Evolutionary conservation across 23 red algal species (phyloP).

Genomic region (Pyropia haitanensis): DNA sequence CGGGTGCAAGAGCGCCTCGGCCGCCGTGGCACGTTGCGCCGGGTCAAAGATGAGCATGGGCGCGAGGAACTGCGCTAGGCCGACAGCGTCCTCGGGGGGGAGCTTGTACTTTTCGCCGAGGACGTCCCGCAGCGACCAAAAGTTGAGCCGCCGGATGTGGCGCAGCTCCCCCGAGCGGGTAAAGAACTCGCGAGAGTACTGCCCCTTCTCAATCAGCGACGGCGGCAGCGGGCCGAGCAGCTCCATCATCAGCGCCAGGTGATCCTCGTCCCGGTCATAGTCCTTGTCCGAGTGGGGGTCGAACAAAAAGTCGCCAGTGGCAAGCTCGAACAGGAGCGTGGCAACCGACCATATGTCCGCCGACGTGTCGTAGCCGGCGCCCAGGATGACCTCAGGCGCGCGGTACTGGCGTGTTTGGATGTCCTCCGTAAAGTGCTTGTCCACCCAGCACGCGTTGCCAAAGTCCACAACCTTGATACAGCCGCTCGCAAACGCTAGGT

Average conservation of each 20-base stretch:
- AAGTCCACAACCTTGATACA: slow-evolving; percentile 85
- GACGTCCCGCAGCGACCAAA: slow-evolving; percentile 78
- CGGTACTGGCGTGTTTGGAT: slow-evolving; percentile 98
- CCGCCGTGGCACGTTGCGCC: slow-evolving; percentile 33
- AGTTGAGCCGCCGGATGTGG: slow-evolving; percentile 70
- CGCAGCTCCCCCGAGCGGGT: slow-evolving; percentile 47
- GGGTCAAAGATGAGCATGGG: slow-evolving; percentile 80
- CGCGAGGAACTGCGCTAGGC: slow-evolving; percentile 49
- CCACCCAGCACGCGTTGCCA: slow-evolving; percentile 92
- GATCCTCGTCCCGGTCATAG: slow-evolving; percentile 89
- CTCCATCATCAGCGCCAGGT: slow-evolving; percentile 91
- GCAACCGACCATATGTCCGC: slow-evolving; percentile 94
- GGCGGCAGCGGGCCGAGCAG: slow-evolving; percentile 67
- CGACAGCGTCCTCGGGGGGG: slow-evolving; percentile 46
- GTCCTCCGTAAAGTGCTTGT: slow-evolving; percentile 90
- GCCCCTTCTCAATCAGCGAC: slow-evolving; percentile 40
- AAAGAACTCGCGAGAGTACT: slow-evolving; percentile 48
- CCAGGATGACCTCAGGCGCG: slow-evolving; percentile 85
- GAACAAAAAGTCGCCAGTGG: slow-evolving; percentile 97
- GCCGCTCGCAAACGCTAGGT: slow-evolving; percentile 20
- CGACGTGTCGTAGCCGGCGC: slow-evolving; percentile 75
- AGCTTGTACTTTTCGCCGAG: slow-evolving; percentile 84
- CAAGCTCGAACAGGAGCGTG: slow-evolving; percentile 85
- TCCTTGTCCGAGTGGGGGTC: slow-evolving; percentile 74
- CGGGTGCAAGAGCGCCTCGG: slow-evolving; percentile 37